Conservation (phyloP, 2,329 filamentous ascomycete genomes). For the Tolypocladium amazonense region DNA sequence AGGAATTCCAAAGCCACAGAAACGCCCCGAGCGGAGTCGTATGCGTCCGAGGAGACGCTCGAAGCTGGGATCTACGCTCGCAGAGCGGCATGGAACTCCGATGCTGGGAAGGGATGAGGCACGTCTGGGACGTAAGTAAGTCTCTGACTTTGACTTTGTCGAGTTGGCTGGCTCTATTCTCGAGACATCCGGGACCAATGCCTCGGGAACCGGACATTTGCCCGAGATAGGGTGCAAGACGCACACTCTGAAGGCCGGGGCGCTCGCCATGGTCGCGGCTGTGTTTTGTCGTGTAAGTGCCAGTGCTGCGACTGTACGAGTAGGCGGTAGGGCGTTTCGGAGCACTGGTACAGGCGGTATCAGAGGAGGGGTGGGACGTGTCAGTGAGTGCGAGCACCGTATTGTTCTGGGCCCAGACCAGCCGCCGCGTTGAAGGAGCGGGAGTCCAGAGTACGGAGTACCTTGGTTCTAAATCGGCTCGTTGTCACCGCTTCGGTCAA, state of each 20-base stretch:
- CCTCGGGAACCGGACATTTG: neutral
- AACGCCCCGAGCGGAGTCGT: neutral
- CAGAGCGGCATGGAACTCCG: neutral
- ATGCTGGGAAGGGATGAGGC: neutral
- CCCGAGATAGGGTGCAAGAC: neutral
- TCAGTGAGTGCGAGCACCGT: too few relatives aligned
- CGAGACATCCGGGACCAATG: neutral
- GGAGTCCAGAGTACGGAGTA: neutral
- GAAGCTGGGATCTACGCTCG: neutral
- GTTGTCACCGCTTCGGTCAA: neutral
- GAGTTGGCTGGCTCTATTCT: neutral
- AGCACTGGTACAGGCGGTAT: neutral
- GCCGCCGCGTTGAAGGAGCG: too few relatives aligned
- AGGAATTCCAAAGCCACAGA: neutral
- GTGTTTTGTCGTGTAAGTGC: neutral
- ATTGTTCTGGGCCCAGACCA: neutral
- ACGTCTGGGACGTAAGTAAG: neutral
- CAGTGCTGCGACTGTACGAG: too few relatives aligned
- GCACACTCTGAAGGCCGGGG: neutral
- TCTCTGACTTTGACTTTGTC: too few relatives aligned
- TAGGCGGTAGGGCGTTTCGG: neutral
- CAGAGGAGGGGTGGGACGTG: neutral
- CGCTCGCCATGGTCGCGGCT: neutral
- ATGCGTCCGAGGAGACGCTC: neutral
- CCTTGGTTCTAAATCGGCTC: neutral